Evolutionary conservation across 257 asterid genomes (phyloP).

Genomic region (Solanum boliviense): DNA sequence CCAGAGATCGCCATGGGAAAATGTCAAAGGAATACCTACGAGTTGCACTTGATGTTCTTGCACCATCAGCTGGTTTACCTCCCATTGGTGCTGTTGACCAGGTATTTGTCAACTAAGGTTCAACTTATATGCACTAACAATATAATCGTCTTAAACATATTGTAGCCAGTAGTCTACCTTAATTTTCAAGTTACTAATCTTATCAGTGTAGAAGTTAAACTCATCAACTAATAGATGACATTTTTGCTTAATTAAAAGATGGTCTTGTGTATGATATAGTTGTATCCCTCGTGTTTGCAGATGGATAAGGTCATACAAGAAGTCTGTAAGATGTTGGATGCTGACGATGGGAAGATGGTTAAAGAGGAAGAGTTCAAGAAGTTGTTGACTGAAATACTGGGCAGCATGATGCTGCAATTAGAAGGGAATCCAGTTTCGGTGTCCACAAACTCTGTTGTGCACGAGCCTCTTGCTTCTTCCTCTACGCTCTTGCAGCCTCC

Average conservation of each 20-base stretch:
- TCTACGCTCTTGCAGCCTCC: constrained; percentile 61
- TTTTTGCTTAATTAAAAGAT: background rate
- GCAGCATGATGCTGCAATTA: constrained; percentile 69
- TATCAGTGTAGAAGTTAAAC: background rate
- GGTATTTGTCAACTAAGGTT: constrained; percentile 22
- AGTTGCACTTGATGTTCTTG: constrained; percentile 58
- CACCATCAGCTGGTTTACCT: constrained; percentile 78
- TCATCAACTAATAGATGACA: background rate
- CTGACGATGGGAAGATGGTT: constrained; percentile 48
- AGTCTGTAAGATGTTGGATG: constrained; percentile 52
- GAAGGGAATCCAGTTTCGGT: constrained; percentile 74
- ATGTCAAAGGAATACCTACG: constrained; percentile 54
- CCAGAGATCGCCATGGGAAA: constrained; percentile 60
- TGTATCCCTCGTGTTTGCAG: constrained; percentile 18
- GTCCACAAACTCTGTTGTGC: constrained; percentile 74
- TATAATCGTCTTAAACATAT: background rate
- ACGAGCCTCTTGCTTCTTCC: constrained; percentile 61
- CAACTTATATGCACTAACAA: background rate
- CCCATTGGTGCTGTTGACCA: constrained; percentile 70
- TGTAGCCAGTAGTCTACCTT: background rate
- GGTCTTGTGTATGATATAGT: background rate
- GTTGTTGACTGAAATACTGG: constrained; percentile 51
- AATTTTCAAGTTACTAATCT: background rate
- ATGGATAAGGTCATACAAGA: constrained; percentile 50
- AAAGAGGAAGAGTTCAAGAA: constrained; percentile 91